Evolutionary conservation across 257 asterid species (phyloP).

Genomic region (Fraxinus excelsior): DNA sequence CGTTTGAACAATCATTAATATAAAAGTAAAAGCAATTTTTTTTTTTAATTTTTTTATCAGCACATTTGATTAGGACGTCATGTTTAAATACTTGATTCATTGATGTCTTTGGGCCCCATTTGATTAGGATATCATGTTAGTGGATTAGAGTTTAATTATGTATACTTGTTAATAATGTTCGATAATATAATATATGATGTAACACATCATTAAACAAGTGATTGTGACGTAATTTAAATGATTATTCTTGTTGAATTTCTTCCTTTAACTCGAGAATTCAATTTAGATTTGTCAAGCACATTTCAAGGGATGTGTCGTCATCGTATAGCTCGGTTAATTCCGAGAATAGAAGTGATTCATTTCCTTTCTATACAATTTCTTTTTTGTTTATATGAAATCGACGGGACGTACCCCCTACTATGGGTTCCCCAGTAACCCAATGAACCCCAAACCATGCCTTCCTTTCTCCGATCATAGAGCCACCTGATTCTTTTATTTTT

Average conservation of each 20-base stretch:
- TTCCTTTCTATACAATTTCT: constrained; percentile 15
- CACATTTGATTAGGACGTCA: background rate
- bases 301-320: no score
- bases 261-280: no score
- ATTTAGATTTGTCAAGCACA: no score
- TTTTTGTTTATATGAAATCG: background rate
- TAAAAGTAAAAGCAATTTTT: background rate
- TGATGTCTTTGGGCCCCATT: background rate
- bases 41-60: background rate
- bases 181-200: background rate
- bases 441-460: constrained; percentile 24
- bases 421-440: background rate
- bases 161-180: background rate
- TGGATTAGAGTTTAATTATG: background rate
- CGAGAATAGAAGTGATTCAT: constrained; percentile 15
- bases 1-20: background rate
- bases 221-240: no score
- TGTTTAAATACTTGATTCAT: background rate
- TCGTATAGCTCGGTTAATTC: no score
- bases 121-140: background rate
- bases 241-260: background rate
- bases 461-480: constrained; percentile 19
- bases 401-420: background rate
- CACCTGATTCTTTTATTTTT: constrained; percentile 14
- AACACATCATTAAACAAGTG: no score